Evolutionary conservation across 495 filamentous ascomycete species (phyloP), one percentile per base, ranked within the genome.

Genomic region (Aspergillus diversus): DNA sequence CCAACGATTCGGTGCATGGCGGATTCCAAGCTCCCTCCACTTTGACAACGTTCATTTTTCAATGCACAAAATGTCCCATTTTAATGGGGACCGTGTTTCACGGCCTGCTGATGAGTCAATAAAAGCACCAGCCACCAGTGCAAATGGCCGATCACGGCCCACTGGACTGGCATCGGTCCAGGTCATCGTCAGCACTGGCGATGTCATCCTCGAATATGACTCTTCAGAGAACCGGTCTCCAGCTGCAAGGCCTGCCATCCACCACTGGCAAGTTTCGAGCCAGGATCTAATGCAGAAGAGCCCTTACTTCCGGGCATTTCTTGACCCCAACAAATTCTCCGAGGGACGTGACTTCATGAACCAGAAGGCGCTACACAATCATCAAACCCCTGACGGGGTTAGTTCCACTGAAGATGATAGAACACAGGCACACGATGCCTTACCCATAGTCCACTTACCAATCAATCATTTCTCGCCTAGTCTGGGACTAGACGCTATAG

Each of bases 261-360:
- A 66, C 56, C 64, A 66, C 21, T 81, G 79, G 79, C 73, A 70
- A 57, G 73, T 81, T 11, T 69, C 68, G 34, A 79, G 72, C 51
- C 57, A 70, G 9, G 60, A 56, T 42, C 67, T 81, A 9, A 69
- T 65, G 33, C 42, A 55, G 12, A 75, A 73, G 15, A 78, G 77
- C 57, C 76, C 76, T 3, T 84, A 83, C 43, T 83, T 83, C 50
- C 67, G 74, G 34, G 77, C 73, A 7, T 66, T 84, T 7, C 69
- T 84, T 8, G 80, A 83, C 54, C 75, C 78, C 1, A 65, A 71
- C 21, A 84, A 83, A 57, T 84, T 84, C 59, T 66, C 66, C 1
- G 82, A 84, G 59, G 81, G 81, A 7, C 75, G 68, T 43, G n/a
- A 71, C 13, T 68, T 75, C 34, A 63, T 73, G 63, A 66, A 71